Evolutionary conservation across 345 rosid genomes (phyloP).

Genomic region (Ricinus communis): DNA sequence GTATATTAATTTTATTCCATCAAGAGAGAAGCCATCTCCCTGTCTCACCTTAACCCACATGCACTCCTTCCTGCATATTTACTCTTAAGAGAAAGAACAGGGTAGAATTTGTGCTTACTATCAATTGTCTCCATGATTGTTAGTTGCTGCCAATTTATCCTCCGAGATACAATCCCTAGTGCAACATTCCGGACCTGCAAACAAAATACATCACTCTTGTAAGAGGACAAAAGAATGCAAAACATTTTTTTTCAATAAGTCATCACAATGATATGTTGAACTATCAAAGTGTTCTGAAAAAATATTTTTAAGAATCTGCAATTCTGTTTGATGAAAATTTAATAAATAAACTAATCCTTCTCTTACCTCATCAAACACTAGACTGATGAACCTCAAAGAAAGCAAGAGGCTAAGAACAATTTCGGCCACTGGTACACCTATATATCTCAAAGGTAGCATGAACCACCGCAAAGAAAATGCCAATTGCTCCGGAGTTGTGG

Average conservation of each 20-base stretch:
- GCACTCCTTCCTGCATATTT: not conserved
- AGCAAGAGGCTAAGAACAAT: conserved; percentile 80
- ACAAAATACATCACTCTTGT: not conserved
- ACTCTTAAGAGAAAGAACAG: not conserved
- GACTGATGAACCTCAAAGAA: conserved; percentile 81
- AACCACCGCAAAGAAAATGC: conserved; percentile 86
- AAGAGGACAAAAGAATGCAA: not conserved
- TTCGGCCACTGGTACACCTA: conserved; percentile 90
- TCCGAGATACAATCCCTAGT: conserved; percentile 83
- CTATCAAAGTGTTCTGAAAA: not conserved
- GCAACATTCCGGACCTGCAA: conserved; percentile 81
- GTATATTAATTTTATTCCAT: not conserved
- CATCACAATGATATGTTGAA: not conserved
- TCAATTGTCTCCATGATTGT: conserved; percentile 81
- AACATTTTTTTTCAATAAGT: not conserved
- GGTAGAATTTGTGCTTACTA: conserved; percentile 42
- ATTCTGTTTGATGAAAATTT: not conserved
- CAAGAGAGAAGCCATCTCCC: not conserved
- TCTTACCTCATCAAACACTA: conserved; percentile 88
- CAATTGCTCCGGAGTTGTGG: conserved; percentile 93
- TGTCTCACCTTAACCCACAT: no score
- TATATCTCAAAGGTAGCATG: conserved; percentile 63
- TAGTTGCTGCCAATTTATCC: conserved; percentile 82
- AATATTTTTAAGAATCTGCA: not conserved
- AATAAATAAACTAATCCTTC: not conserved